A percentile compares a stretch with the other conserved stretches of the same genome.
Conservation (phyloP, 768 basidiomycete genomes). For the Mycena epipterygia region DNA sequence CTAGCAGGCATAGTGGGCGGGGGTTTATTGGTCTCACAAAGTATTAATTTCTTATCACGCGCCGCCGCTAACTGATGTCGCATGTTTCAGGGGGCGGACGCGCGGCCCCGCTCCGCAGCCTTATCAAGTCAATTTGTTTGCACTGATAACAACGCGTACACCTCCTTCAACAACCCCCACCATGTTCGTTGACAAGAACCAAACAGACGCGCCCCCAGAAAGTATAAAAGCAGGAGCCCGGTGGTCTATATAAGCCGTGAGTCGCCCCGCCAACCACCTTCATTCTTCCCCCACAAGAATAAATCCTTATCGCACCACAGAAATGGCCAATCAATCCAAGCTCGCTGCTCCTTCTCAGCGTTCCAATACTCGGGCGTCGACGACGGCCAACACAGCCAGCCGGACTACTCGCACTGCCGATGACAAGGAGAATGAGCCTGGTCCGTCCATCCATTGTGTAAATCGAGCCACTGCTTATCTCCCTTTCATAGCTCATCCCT, state of each 20-base stretch:
- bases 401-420: too few relatives aligned
- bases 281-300: not conserved
- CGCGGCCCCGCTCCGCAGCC: constrained; percentile 11
- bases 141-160: constrained; percentile 11
- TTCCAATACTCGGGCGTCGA: not conserved
- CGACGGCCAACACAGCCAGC: not conserved
- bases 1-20: not conserved
- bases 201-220: not conserved
- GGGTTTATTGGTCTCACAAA: not conserved
- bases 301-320: not conserved
- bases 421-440: not conserved
- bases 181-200: constrained; percentile 13
- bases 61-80: not conserved
- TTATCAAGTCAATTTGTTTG: constrained; percentile 3
- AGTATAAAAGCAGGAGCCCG: not conserved
- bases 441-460: not conserved
- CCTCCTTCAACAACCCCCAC: not conserved
- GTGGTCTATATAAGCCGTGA: not conserved
- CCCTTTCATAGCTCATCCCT: not conserved
- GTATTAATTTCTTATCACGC: constrained; percentile 1
- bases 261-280: not conserved
- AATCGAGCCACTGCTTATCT: too few relatives aligned
- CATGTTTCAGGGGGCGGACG: constrained; percentile 11
- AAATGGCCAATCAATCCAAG: constrained; percentile 8
- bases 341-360: not conserved